These are phyloP conservation scores for Notholithocarpus densiflorus DNA, from an alignment of 306 rosid genomes.

Conservation along the genomic window DNA sequence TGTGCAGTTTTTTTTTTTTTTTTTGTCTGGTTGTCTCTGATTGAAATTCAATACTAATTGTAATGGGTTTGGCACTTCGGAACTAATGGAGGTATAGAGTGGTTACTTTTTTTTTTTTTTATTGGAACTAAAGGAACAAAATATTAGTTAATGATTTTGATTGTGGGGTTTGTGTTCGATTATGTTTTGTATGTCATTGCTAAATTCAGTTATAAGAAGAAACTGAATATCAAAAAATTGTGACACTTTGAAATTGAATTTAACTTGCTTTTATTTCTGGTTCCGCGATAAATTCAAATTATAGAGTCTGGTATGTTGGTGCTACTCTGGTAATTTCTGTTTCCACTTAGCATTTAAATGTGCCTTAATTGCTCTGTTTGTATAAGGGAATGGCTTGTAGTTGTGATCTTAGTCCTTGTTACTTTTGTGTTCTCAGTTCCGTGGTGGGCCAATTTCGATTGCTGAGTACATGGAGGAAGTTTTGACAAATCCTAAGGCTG, in stretches of 20 bases:
- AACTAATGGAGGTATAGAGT: neutral
- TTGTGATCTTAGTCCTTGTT: neutral
- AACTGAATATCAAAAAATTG: no score
- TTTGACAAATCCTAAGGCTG: conserved; percentile 91
- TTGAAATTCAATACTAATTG: neutral
- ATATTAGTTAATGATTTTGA: no score
- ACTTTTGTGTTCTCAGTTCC: conserved; percentile 56
- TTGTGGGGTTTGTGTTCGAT: no score
- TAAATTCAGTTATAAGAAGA: no score
- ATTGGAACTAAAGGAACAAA: neutral
- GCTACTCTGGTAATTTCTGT: no score
- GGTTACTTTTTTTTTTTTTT: neutral
- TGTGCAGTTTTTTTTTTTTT: no score
- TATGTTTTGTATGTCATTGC: no score
- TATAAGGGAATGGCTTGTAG: neutral
- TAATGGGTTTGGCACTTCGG: neutral
- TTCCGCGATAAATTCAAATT: no score
- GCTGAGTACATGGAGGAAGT: conserved; percentile 98
- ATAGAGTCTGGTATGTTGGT: no score
- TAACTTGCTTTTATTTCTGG: no score
- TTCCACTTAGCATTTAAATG: neutral
- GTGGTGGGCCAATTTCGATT: conserved; percentile 93
- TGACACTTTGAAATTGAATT: no score
- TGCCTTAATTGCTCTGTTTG: neutral
- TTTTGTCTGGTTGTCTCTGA: neutral